Evolutionary conservation across 2,329 filamentous ascomycete species (phyloP), one percentile per base, ranked within the genome.

Genomic region (Zopfia rhizophila): DNA sequence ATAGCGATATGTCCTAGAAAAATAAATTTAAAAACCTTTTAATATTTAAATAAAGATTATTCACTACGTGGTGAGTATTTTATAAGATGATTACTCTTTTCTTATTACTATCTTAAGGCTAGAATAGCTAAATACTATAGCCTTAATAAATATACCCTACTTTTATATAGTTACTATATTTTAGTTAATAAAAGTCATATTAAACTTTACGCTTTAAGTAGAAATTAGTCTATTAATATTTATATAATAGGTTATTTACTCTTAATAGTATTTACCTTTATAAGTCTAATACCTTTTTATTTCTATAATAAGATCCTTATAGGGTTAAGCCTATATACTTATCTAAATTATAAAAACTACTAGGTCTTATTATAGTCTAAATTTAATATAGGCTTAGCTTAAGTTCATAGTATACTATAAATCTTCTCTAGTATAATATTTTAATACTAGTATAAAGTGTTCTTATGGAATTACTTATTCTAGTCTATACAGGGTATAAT

Each of bases 221-320:
- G 13, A 33, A 25, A 33, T 40, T 12, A 44, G 36, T 19, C 31
- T 16, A 22, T 46, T 25, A 27, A 31, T 16, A n/a, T 32, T 33
- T 4, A 25, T 17, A 38, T 32, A 22, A 18, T 14, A 29, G 29
- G 25, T 51, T 25, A 13, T 22, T 27, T 14, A 39, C 30, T 41
- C 22, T 27, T 31, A 27, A 21, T 23, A n/a, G 23, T 38, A 19
- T 24, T 31, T 46, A 53, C 50, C 46, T 53, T 46, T 50, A 33
- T 46, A 53, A 13, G 50, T 53, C 50, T 46, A 53, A 33, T 46
- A 53, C 7, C 50, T 46, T 45, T 53, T 53, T 18, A 44, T 36
- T 45, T 46, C 50, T 47, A 50, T 54, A 18, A 30, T 31, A 36
- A 50, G 23, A 31, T 43, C 27, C n/a, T n/a, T n/a, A n/a, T n/a